Evolutionary conservation across 345 rosid genomes (phyloP).

Genomic region (Corchorus olitorius): DNA sequence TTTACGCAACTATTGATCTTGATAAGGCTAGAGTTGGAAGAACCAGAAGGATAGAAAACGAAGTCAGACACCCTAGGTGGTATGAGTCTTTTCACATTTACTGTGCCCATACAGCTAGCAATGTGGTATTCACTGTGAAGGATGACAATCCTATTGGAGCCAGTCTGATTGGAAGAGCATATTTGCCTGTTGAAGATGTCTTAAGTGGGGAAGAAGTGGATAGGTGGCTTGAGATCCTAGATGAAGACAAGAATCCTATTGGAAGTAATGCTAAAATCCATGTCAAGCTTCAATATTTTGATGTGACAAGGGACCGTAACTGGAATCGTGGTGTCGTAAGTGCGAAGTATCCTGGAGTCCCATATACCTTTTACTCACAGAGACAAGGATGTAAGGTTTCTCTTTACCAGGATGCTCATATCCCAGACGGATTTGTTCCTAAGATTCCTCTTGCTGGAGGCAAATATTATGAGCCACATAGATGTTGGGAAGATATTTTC

Average conservation of each 20-base stretch:
- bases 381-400: constrained; percentile 88
- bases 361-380: constrained; percentile 86
- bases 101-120: constrained; percentile 83
- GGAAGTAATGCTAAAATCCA: constrained; percentile 72
- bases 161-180: constrained; percentile 84
- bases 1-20: constrained; percentile 86
- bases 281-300: constrained; percentile 85
- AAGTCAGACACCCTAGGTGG: constrained; percentile 71
- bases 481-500: constrained; percentile 97
- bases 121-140: constrained; percentile 87
- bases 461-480: constrained; percentile 73
- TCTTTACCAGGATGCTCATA: constrained; percentile 93
- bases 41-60: constrained; percentile 69
- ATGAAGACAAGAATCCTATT: constrained; percentile 63
- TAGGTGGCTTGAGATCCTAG: constrained; percentile 81
- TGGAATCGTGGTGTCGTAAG: constrained; percentile 71
- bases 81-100: constrained; percentile 89
- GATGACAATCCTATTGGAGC: constrained; percentile 92
- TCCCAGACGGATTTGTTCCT: constrained; percentile 83
- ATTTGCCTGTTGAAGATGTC: constrained; percentile 75
- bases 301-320: constrained; percentile 64
- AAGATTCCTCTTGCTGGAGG: constrained; percentile 92
- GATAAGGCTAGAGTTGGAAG: constrained; percentile 95
- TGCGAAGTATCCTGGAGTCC: constrained; percentile 85
- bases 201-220: constrained; percentile 80